Conservation (phyloP, 768 basidiomycete genomes). For the Cyclocybe aegerita region DNA sequence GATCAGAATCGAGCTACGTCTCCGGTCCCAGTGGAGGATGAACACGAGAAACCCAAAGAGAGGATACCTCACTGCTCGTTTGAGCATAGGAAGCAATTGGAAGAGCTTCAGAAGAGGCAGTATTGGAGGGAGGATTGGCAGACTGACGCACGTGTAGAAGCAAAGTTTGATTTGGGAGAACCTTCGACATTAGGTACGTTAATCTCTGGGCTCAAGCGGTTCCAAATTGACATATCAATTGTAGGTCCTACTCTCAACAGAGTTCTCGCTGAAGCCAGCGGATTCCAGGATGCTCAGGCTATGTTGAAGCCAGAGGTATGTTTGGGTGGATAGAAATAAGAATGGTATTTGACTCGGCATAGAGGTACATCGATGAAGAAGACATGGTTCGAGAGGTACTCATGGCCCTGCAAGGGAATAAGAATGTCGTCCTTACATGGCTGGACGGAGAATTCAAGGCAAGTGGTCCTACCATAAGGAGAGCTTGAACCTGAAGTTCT, state of each 20-base stretch:
- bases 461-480: conserved; percentile 6
- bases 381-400: conserved; percentile 78
- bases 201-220: background rate
- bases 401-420: conserved; percentile 72
- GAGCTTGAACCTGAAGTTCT: background rate
- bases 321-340: background rate
- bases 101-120: conserved; percentile 60
- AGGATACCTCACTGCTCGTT: conserved; percentile 32
- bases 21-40: background rate
- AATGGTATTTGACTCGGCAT: background rate
- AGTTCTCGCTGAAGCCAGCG: conserved; percentile 30
- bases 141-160: conserved; percentile 38
- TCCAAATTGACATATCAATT: background rate
- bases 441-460: conserved; percentile 32
- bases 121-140: conserved; percentile 77
- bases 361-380: conserved; percentile 74
- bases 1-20: background rate
- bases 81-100: conserved; percentile 54
- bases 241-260: conserved; percentile 48
- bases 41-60: background rate
- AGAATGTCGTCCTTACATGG: conserved; percentile 54
- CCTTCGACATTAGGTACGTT: conserved; percentile 69
- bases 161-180: conserved; percentile 62
- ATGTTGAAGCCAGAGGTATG: conserved; percentile 44
- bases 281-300: conserved; percentile 34